Base-by-base conservation (phyloP, 495 filamentous ascomycete species). In the Apiosordaria backusii region DNA sequence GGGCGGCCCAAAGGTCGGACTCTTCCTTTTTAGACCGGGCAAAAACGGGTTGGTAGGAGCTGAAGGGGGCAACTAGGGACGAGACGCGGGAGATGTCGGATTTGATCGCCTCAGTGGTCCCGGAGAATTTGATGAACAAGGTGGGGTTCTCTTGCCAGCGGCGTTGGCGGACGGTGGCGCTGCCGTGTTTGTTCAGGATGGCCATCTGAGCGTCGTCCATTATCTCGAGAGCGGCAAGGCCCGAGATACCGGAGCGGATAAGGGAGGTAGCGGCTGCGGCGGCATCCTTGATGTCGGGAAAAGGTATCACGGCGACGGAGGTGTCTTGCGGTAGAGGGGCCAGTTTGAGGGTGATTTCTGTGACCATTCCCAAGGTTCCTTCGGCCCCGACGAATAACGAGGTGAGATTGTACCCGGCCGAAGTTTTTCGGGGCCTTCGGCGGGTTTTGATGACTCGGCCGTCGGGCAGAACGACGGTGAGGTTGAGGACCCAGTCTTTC, bases 331-430 rank as follows among this genome's bases (percentile, higher is more conserved):
- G 89, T 23, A 87, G 83, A 0, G 84, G 82, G 0, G 89, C 85
- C 26, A 92, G 76, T 72, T 88, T 92, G 58, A 91, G 79, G 3
- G 89, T 92, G 13, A 88, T 88, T 72, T 97, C 93, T 0, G 93
- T 97, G 16, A 97, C 86, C 7, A 97, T 86, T 9, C 93, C 93
- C 7, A 97, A 83, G 0, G 93, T 98, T 6, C 94, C 93, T 75
- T 97, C 93, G n/a, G 90, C 92, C 0, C 93, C 94, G 59, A 96
- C 87, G 74, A 97, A 94, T 65, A 94, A 81, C 26, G 88, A 85
- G 0, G 90, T 96, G 21, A 97, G 77, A 73, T 97, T 91, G 70
- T 92, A 92, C 18, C 90, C 90, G 3, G 90, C 90, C 18, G 85
- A 87, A 22, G 87, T 88, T 70, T 93, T 93, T 65, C 88, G 79